These are phyloP conservation scores for Exophiala sp. DNA, from an alignment of 2,329 filamentous ascomycete genomes.

Conservation along the genomic window DNA sequence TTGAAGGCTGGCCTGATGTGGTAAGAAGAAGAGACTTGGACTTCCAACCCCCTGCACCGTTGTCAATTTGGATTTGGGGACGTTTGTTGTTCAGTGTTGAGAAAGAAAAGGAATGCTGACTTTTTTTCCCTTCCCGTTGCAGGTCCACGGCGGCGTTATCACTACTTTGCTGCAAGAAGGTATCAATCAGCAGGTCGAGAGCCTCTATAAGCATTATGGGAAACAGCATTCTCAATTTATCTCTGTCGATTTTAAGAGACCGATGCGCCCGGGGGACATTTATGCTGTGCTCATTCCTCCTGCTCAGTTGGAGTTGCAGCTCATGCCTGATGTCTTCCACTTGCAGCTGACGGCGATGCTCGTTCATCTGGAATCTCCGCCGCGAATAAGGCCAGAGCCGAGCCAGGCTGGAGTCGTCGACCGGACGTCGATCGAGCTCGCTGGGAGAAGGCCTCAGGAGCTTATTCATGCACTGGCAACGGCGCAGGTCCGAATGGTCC, in stretches of 20 bases:
- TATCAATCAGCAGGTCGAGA: slow-evolving; percentile 42
- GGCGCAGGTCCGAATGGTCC: slow-evolving; percentile 13
- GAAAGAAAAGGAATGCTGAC: slow-evolving; percentile 10
- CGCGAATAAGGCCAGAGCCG: slow-evolving; percentile 37
- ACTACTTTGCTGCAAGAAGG: slow-evolving; percentile 65
- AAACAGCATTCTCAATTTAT: slow-evolving; percentile 51
- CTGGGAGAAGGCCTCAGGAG: not conserved
- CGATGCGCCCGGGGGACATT: slow-evolving; percentile 55
- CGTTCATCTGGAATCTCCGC: slow-evolving; percentile 35
- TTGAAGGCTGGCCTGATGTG: slow-evolving; percentile 64
- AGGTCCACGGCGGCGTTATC: slow-evolving; percentile 59
- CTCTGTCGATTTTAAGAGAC: slow-evolving; percentile 57
- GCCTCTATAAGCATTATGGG: slow-evolving; percentile 18
- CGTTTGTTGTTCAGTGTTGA: not conserved
- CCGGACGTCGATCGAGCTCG: not conserved
- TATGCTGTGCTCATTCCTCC: slow-evolving; percentile 50
- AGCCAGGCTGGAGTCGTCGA: not conserved
- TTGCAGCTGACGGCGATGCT: slow-evolving; percentile 35
- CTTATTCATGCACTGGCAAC: slow-evolving; percentile 17
- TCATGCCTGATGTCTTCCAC: slow-evolving; percentile 7
- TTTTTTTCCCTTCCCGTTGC: not conserved
- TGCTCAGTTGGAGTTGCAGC: slow-evolving; percentile 32
- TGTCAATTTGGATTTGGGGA: too few species aligned
- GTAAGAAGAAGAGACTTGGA: too few species aligned
- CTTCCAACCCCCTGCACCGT: too few species aligned